Evolutionary conservation across 306 rosid genomes (phyloP).

Genomic region (Geum urbanum): DNA sequence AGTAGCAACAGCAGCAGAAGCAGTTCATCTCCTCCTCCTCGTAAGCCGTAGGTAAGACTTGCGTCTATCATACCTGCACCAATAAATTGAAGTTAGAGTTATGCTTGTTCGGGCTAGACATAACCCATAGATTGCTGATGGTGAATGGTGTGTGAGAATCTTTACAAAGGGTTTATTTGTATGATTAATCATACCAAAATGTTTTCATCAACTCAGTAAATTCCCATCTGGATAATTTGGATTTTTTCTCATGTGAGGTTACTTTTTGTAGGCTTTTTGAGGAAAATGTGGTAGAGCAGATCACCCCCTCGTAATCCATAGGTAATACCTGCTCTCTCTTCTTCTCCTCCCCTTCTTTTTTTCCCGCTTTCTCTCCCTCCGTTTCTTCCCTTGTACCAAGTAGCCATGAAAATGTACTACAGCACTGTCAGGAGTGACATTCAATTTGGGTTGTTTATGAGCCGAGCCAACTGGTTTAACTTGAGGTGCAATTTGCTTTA

Average conservation of each 20-base stretch:
- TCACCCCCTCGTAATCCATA: constrained; percentile 77
- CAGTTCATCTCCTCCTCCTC: constrained; percentile 70
- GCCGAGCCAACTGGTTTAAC: background rate
- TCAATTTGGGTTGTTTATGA: constrained; percentile 2
- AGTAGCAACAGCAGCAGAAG: constrained; percentile 92
- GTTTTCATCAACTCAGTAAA: too few relatives aligned
- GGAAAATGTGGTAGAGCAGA: constrained; percentile 30
- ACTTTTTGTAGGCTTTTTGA: too few relatives aligned
- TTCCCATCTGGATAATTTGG: too few relatives aligned
- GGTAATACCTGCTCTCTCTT: background rate
- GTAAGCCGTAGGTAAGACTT: constrained; percentile 42
- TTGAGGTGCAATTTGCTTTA: background rate
- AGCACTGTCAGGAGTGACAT: background rate
- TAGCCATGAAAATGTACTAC: constrained; percentile 10
- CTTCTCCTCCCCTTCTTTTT: constrained; percentile 8
- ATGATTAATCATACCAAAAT: too few relatives aligned
- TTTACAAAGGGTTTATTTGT: too few relatives aligned
- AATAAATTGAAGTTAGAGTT: too few relatives aligned
- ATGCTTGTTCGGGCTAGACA: too few relatives aligned
- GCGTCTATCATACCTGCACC: background rate
- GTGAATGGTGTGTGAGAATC: too few relatives aligned
- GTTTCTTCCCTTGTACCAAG: background rate
- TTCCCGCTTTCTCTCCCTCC: background rate
- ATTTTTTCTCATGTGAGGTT: too few relatives aligned
- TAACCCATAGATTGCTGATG: too few relatives aligned